Conservation (phyloP, 1,284 basidiomycete species). For the Puccinia novopanici region DNA sequence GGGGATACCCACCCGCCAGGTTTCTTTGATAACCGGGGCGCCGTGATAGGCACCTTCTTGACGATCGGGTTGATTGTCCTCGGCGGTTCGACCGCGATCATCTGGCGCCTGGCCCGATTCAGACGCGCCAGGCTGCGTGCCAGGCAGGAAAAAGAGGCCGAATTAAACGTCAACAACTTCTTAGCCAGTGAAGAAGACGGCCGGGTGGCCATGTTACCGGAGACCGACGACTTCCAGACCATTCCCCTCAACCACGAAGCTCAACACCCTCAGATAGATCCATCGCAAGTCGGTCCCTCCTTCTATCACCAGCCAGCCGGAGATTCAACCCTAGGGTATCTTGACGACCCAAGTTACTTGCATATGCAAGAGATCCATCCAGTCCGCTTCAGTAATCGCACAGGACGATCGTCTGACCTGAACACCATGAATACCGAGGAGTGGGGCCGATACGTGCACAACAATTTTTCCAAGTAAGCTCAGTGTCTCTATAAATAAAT, state of each 20-base stretch:
- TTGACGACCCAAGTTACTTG: conserved; percentile 2
- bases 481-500: not conserved
- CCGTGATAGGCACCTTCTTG: conserved; percentile 17
- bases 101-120: conserved; percentile 11
- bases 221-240: conserved; percentile 2
- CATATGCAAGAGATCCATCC: conserved; percentile 6
- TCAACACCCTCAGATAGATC: not conserved
- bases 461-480: conserved; percentile 4
- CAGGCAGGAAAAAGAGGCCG: not conserved
- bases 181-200: conserved; percentile 5
- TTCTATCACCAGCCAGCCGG: not conserved
- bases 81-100: conserved; percentile 6
- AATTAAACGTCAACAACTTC: conserved; percentile 14
- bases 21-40: conserved; percentile 13
- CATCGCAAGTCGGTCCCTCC: not conserved
- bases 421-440: conserved; percentile 33
- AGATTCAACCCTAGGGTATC: not conserved
- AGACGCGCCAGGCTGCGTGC: conserved; percentile 15
- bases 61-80: conserved; percentile 11
- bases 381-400: conserved; percentile 6
- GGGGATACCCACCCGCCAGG: conserved; percentile 5
- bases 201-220: not conserved
- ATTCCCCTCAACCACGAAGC: conserved; percentile 7
- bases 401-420: conserved; percentile 14
- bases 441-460: conserved; percentile 21